Evolutionary conservation across 202 grass and related monocot species (phyloP).

Genomic region (Cymbopogon flexuosus): DNA sequence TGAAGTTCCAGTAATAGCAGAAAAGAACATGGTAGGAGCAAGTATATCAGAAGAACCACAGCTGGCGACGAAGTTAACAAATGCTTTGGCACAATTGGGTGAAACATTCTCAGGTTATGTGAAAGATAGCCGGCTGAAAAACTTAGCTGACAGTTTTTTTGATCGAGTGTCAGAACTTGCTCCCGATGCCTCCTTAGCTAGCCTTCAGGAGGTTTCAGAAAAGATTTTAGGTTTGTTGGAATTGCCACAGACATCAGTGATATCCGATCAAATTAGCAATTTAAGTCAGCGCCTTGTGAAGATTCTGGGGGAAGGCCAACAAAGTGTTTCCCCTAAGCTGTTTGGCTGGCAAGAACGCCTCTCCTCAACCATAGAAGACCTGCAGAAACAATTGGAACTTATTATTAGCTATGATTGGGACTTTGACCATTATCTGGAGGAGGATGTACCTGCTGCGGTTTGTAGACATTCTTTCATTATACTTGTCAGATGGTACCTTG

Average conservation of each 20-base stretch:
- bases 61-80: conserved; percentile 66
- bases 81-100: conserved; percentile 56
- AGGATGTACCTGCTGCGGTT: conserved; percentile 89
- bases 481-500: conserved; percentile 17
- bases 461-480: conserved; percentile 43
- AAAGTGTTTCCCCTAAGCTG: conserved; percentile 63
- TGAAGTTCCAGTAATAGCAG: conserved; percentile 37
- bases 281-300: conserved; percentile 79
- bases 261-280: conserved; percentile 74
- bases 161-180: conserved; percentile 68
- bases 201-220: conserved; percentile 67
- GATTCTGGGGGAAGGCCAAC: conserved; percentile 79
- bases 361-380: conserved; percentile 72
- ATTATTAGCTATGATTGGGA: conserved; percentile 94
- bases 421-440: conserved; percentile 93
- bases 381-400: conserved; percentile 81
- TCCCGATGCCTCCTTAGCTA: conserved; percentile 56
- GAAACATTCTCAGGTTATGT: conserved; percentile 70
- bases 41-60: conserved; percentile 60
- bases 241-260: conserved; percentile 63
- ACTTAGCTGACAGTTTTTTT: conserved; percentile 67
- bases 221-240: conserved; percentile 60
- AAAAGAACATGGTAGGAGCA: conserved; percentile 26
- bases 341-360: conserved; percentile 80
- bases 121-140: conserved; percentile 64